Base-by-base conservation (phyloP, 2,329 filamentous ascomycete species). In the Colletotrichum sidae region DNA sequence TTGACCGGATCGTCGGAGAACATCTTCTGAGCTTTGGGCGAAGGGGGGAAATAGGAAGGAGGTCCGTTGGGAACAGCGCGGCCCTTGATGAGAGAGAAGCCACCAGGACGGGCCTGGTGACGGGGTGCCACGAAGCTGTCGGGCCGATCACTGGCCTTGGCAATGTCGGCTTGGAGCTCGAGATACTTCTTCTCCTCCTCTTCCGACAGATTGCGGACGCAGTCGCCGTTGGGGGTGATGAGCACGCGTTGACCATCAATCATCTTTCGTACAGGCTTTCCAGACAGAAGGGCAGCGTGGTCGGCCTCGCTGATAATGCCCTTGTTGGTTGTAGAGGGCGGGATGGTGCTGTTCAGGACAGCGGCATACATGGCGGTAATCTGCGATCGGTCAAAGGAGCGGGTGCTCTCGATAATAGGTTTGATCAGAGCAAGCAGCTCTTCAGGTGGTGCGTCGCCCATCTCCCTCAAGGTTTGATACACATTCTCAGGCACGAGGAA, bases 161-260 rank as follows among this genome's bases (percentile, higher is more conserved):
- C 83, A 49, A 92, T 78, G 7, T 79, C 79, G 52, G 83, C 80
- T 75, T 95, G 92, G 6, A 95, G 83, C 55, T 87, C 83, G 10
- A 95, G 80, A 69, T 91, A 94, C 5, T 85, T 84, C 39, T 89
- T 82, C 72, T 94, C 92, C 68, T 94, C 89, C 46, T 90, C 87
- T 4, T 84, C 78, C 1, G 84, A 88, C 58, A 96, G 78, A 63
- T 91, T 90, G 69, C 90, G 88, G n/a, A 95, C 82, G 73, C 91
- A 92, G 68, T 92, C 89, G 10, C 92, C 92, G 67, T 91, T 89
- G 0, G 92, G 90, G 0, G 92, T 94, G 56, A 94, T 87, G 69
- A 94, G 84, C 68, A 92, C 88, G 34, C 90, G 85, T 74, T 86
- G 84, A 60, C 88, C 88, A 67, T 91, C 88, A 2, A 88, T 80